phyloP scores from a whole-genome alignment of 495 filamentous ascomycete genomes.

The Talaromyces thailandensis region DNA sequence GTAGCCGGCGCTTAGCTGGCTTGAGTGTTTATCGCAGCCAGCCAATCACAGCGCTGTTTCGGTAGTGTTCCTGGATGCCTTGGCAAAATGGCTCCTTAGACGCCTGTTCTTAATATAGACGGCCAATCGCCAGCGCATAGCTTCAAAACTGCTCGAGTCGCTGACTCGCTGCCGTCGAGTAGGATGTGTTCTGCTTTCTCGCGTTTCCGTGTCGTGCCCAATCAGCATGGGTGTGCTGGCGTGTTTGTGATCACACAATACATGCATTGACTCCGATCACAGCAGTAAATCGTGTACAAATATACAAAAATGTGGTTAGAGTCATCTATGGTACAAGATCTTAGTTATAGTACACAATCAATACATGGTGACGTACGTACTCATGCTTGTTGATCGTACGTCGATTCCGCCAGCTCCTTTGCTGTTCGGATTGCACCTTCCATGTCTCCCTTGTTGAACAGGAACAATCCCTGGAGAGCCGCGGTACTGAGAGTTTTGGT shows the following conservation, averaged over 20 bases:
- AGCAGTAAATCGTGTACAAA: not conserved
- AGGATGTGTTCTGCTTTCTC: not conserved
- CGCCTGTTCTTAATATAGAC: not conserved
- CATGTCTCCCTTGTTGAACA: slow-evolving; percentile 88
- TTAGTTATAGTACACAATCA: not conserved
- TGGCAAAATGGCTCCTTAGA: not conserved
- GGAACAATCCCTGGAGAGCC: slow-evolving; percentile 83
- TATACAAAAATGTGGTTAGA: not conserved
- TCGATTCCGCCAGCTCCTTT: slow-evolving; percentile 46
- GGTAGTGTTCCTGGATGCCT: not conserved
- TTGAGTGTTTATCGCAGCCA: not conserved
- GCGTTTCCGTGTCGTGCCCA: not conserved
- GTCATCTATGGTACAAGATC: not conserved
- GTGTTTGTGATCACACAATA: not conserved
- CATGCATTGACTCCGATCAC: not conserved
- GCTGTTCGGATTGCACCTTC: slow-evolving; percentile 78
- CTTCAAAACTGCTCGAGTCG: not conserved
- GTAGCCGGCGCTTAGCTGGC: not conserved
- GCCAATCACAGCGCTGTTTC: not conserved
- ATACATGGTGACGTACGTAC: not conserved
- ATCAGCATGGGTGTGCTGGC: not conserved
- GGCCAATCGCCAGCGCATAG: not conserved
- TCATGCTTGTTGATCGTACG: not conserved
- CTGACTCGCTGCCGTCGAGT: not conserved
- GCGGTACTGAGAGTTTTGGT: slow-evolving; percentile 65